Base-by-base conservation (phyloP, 2,329 filamentous ascomycete species). In the Pestalotiopsis fici region DNA sequence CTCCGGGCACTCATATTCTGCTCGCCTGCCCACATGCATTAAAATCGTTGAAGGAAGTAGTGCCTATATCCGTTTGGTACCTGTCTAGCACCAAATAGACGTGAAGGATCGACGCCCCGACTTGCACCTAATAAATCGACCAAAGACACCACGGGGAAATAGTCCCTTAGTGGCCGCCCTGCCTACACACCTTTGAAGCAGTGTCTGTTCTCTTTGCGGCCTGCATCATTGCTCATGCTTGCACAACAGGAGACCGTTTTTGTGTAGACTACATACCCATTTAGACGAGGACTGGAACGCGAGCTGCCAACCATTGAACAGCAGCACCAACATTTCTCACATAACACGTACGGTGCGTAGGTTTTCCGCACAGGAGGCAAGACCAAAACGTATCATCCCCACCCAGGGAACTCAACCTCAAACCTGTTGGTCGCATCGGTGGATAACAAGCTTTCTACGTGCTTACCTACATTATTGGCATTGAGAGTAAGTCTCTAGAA, bases 91-190 rank as follows among this genome's bases (percentile, higher is more conserved):
- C 43, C 21, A 15, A 27, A 31, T 57, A 57, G 27, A n/a, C n/a
- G n/a, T n/a, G n/a, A n/a, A n/a, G n/a, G n/a, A n/a, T n/a, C n/a
- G n/a, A n/a, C n/a, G n/a, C n/a, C n/a, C n/a, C n/a, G n/a, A n/a
- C n/a, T n/a, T n/a, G n/a, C n/a, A n/a, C n/a, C n/a, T n/a, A n/a
- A n/a, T n/a, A n/a, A n/a, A n/a, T n/a, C n/a, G n/a, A n/a, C n/a
- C n/a, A n/a, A n/a, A n/a, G n/a, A n/a, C 57, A 60, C 57, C 31
- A 31, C 57, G 57, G 57, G 57, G 57, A 60, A 60, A 31, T 31
- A 57, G 43, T 50, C 55, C 55, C 27, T 57, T 57, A 57, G 55
- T 57, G 55, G 55, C 55, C 43, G 43, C 43, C n/a, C 21, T 50
- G n/a, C n/a, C n/a, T n/a, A n/a, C n/a, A n/a, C 18, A 50, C 43